Conservation (phyloP, 106 monocot species). For the Acorus calamus region DNA sequence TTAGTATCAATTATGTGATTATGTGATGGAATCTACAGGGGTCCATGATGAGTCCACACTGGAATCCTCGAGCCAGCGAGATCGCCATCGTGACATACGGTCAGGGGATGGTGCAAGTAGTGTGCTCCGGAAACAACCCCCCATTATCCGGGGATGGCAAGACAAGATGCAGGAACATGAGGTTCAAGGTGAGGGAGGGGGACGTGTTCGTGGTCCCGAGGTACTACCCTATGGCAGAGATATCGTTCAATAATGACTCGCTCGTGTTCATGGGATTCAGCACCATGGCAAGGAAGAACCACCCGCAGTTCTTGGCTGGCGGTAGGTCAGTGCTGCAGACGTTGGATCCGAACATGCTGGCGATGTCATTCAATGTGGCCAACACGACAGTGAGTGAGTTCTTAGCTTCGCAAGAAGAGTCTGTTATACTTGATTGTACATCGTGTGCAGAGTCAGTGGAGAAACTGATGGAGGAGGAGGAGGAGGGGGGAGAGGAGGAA, state of each 20-base stretch:
- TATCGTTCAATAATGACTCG: conserved; percentile 58
- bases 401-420: conserved; percentile 22
- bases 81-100: conserved; percentile 52
- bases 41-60: conserved; percentile 85
- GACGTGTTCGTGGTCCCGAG: conserved; percentile 64
- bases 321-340: conserved; percentile 32
- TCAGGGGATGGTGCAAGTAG: conserved; percentile 61
- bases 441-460: neutral
- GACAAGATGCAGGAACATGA: conserved; percentile 13
- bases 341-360: conserved; percentile 39
- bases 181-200: conserved; percentile 47
- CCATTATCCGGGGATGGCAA: conserved; percentile 1
- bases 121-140: conserved; percentile 15
- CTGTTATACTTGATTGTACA: conserved; percentile 39
- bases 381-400: conserved; percentile 24
- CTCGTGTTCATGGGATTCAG: conserved; percentile 67
- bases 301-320: conserved; percentile 60
- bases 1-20: neutral
- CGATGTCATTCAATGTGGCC: conserved; percentile 18
- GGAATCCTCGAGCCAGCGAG: conserved; percentile 79
- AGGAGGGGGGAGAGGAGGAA: neutral
- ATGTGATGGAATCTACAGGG: conserved; percentile 23
- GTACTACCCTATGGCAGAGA: conserved; percentile 69
- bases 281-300: conserved; percentile 30
- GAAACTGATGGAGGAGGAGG: neutral